Conservation (phyloP, 805 yeast genomes). For the Schizosaccharomyces lindneri region DNA sequence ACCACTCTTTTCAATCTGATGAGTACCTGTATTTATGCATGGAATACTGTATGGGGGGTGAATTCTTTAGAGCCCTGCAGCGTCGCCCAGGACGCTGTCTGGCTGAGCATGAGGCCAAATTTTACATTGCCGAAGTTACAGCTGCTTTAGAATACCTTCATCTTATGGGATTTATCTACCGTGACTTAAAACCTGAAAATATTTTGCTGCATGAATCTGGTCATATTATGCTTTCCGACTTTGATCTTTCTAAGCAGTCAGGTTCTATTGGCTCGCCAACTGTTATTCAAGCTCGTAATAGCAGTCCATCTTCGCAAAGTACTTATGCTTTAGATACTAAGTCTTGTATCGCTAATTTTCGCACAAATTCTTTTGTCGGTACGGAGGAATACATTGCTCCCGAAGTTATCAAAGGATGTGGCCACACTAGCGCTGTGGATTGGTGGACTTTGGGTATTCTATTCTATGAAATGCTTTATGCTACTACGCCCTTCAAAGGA, state of each 20-base stretch:
- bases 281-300: slow-evolving; percentile 19
- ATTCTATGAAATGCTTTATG: slow-evolving; percentile 81
- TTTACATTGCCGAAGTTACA: slow-evolving; percentile 88
- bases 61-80: slow-evolving; percentile 85
- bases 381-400: slow-evolving; percentile 98
- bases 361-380: slow-evolving; percentile 95
- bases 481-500: slow-evolving; percentile 93
- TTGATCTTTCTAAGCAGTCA: slow-evolving; percentile 79
- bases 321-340: slow-evolving; percentile 68
- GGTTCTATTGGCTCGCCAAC: slow-evolving; percentile 55
- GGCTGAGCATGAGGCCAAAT: slow-evolving; percentile 66
- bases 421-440: slow-evolving; percentile 93
- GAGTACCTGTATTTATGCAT: slow-evolving; percentile 79
- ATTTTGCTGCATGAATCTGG: slow-evolving; percentile 87
- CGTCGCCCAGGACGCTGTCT: slow-evolving; percentile 71
- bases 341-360: slow-evolving; percentile 81
- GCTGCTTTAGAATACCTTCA: slow-evolving; percentile 92
- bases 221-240: slow-evolving; percentile 91
- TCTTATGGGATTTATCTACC: slow-evolving; percentile 86
- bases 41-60: slow-evolving; percentile 99
- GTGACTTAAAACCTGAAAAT: slow-evolving; percentile 93
- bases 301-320: slow-evolving; percentile 11
- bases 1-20: slow-evolving; percentile 88
- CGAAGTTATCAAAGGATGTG: slow-evolving; percentile 88
- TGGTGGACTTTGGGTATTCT: slow-evolving; percentile 98